These are phyloP conservation scores for Lunularia cruciata DNA, from an alignment of 225 moss, liverwort and hornwort species.

Conservation along the genomic window DNA sequence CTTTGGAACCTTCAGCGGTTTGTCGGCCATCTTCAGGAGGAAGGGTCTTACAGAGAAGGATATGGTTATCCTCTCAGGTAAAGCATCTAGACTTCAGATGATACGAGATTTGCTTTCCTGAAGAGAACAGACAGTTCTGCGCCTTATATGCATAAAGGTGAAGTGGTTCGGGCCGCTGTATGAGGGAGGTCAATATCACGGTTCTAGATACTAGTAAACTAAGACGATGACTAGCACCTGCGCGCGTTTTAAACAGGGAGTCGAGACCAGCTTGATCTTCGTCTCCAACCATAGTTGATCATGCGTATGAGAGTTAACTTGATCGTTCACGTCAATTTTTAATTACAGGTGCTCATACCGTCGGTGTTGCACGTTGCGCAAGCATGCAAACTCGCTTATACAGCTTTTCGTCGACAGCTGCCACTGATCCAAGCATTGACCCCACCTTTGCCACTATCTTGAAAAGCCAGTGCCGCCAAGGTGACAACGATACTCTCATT, in stretches of 20 bases:
- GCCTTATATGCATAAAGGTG: not conserved
- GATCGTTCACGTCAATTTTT: not conserved
- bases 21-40: constrained; percentile 29
- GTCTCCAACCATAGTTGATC: too few species aligned
- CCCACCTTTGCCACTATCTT: not conserved
- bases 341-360: constrained; percentile 49
- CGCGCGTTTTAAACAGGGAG: too few species aligned
- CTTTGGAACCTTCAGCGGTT: constrained; percentile 24
- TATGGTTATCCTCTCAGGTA: constrained; percentile 43
- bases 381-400: constrained; percentile 21
- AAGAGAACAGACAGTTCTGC: too few species aligned
- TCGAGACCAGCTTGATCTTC: too few species aligned
- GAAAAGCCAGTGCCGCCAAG: constrained; percentile 14
- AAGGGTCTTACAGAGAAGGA: constrained; percentile 29
- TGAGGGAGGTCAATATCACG: too few species aligned
- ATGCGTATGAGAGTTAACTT: not conserved
- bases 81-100: too few species aligned
- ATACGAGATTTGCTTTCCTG: too few species aligned
- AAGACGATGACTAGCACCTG: too few species aligned
- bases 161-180: not conserved
- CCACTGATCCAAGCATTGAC: constrained; percentile 25
- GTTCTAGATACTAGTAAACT: too few species aligned
- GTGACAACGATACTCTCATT: not conserved
- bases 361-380: constrained; percentile 40
- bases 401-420: constrained; percentile 25